Base-by-base conservation (phyloP, 2,329 filamentous ascomycete species). In the Aspergillus unguis region DNA sequence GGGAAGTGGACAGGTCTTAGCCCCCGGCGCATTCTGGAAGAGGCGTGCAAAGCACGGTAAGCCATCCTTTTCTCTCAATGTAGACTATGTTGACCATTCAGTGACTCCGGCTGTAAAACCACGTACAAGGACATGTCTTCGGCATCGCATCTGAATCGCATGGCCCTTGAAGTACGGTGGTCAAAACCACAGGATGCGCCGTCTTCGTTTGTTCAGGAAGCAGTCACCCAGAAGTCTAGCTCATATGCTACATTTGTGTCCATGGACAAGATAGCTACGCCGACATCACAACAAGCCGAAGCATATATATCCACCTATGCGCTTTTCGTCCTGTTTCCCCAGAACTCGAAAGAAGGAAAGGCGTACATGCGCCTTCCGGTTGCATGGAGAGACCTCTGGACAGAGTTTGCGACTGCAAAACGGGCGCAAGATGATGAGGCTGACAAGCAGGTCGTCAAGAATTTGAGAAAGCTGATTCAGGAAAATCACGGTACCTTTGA, bases 331-430 rank as follows among this genome's bases (percentile, higher is more conserved):
- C 78, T 95, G 0, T 96, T 91, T 58, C 84, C 85, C 1, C 80
- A 82, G n/a, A 88, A 85, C 11, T 73, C 83, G 0, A 94, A 90
- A 62, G 92, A 97, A 64, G 90, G 95, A 58, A 97, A 95, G 68
- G 83, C 90, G 2, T 87, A 86, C 54, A 69, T 95, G 57, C 83
- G 88, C 46, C 76, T 99, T 11, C 90, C 92, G 3, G 78, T 86
- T 0, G 79, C 83, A 2, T 99, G 90, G 88, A 85, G 89, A 66
- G 88, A 95, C 59, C 75, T 96, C 1, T 96, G 92, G 85, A 80
- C 81, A 7, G 91, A 97, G 65, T 81, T 96, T 53, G 78, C 85
- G 0, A 83, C 85, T 46, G 73, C 80, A 23, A 88, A 85, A 63
- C 92, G 90, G 68, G 82, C 80, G 40, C 79, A 87, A 48, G 74